A percentile compares a stretch with the other conserved stretches of the same genome.
Conservation (phyloP, 257 asterid genomes). For the Ligustrum vulgare region DNA sequence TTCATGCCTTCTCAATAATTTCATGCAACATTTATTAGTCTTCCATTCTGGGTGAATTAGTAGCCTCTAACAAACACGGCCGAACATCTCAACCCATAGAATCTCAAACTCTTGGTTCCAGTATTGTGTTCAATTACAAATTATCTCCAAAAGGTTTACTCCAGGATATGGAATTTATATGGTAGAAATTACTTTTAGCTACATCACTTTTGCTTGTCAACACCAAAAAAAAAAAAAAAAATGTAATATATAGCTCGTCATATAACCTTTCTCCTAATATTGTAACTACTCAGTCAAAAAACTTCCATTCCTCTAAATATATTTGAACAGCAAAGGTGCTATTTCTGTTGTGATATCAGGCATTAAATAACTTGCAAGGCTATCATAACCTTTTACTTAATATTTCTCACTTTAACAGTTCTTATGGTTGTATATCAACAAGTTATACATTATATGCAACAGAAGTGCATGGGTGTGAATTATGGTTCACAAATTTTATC, state of each 20-base stretch:
- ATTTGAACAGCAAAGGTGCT: not conserved
- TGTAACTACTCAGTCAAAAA: not conserved
- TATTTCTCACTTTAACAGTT: not conserved
- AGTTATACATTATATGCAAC: not conserved
- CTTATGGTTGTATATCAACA: not conserved
- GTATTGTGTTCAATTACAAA: too few relatives aligned
- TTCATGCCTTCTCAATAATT: not conserved
- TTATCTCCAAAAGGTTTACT: too few relatives aligned
- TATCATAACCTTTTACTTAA: not conserved
- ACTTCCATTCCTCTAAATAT: not conserved
- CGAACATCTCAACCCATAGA: not conserved
- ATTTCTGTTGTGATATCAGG: not conserved
- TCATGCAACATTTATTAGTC: not conserved
- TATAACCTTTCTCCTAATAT: too few relatives aligned
- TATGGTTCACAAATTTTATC: slow-evolving; percentile 1
- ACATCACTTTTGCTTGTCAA: not conserved
- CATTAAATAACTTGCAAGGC: not conserved
- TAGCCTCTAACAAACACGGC: not conserved
- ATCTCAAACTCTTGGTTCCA: not conserved
- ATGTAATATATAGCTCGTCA: too few relatives aligned
- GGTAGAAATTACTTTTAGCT: not conserved
- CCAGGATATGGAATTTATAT: not conserved
- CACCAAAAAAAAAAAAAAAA: too few relatives aligned
- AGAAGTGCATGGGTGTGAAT: not conserved
- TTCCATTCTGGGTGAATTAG: not conserved